Evolutionary conservation across 2,329 filamentous ascomycete species (phyloP).

Genomic region (Venturia asperata): DNA sequence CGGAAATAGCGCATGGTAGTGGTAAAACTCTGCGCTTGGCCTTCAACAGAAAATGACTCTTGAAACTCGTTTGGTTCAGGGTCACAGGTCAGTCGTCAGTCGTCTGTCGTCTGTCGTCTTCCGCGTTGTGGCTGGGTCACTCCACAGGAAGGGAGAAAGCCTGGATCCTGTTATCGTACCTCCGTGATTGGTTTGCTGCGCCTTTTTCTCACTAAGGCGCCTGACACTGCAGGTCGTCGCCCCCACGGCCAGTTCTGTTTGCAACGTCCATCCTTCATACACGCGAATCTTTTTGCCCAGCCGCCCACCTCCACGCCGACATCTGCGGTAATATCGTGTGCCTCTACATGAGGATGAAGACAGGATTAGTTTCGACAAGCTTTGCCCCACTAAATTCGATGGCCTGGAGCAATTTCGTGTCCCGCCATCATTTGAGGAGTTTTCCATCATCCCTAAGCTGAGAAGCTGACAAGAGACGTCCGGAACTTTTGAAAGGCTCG

Average conservation of each 20-base stretch:
- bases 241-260: not conserved
- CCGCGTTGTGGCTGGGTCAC: not conserved
- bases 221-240: not conserved
- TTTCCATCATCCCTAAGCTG: not conserved
- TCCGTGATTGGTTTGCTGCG: not conserved
- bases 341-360: not conserved
- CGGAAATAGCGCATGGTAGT: not conserved
- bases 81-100: not conserved
- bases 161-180: not conserved
- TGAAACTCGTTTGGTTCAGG: not conserved
- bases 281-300: not conserved
- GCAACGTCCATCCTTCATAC: not conserved
- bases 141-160: not conserved
- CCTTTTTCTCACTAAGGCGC: not conserved
- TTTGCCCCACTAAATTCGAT: not conserved
- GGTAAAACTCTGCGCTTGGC: not conserved
- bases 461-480: not conserved
- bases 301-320: conserved; percentile 3
- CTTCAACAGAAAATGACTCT: not conserved
- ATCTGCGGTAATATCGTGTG: conserved; percentile 1
- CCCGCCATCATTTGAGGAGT: not conserved
- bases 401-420: not conserved
- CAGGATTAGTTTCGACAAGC: not conserved
- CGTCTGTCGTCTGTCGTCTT: too few relatives aligned
- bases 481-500: not conserved